These are phyloP conservation scores for Russula sp. DNA, from an alignment of 768 basidiomycete species.

Conservation along the genomic window DNA sequence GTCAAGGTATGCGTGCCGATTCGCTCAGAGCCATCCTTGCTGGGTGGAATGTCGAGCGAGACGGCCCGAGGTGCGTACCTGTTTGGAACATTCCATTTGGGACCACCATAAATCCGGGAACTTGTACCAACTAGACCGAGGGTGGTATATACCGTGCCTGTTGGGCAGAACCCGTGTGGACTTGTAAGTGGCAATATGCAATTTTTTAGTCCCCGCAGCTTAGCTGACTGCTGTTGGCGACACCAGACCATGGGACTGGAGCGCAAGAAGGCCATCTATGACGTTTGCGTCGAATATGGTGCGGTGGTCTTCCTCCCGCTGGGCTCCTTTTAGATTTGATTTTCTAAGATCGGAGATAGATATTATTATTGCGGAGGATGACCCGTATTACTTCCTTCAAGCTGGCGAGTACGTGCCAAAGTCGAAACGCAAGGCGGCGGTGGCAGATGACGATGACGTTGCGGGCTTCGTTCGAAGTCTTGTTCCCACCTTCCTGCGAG, in stretches of 20 bases:
- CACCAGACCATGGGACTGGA: slow-evolving; percentile 54
- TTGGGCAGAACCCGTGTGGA: slow-evolving; percentile 86
- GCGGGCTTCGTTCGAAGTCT: slow-evolving; percentile 38
- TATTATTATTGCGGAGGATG: slow-evolving; percentile 78
- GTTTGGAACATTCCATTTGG: background rate
- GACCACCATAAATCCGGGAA: background rate
- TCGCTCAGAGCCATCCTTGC: slow-evolving; percentile 56
- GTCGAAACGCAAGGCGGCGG: too few species aligned
- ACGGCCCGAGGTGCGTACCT: background rate
- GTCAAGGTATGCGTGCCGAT: slow-evolving; percentile 62
- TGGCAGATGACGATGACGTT: too few species aligned
- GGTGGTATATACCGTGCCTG: slow-evolving; percentile 70
- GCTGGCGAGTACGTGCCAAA: slow-evolving; percentile 51
- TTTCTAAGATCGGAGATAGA: slow-evolving; percentile 39
- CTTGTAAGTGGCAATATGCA: slow-evolving; percentile 43
- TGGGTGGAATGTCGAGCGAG: slow-evolving; percentile 56
- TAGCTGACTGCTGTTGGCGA: too few species aligned
- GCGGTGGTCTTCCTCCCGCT: slow-evolving; percentile 16
- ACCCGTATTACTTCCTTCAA: slow-evolving; percentile 71
- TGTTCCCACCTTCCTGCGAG: slow-evolving; percentile 62
- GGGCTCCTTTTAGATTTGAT: background rate
- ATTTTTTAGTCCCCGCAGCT: background rate
- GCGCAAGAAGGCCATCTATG: slow-evolving; percentile 77
- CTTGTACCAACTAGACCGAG: slow-evolving; percentile 48
- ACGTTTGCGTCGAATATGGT: slow-evolving; percentile 81